phyloP scores from a whole-genome alignment of 495 filamentous ascomycete genomes.

The Aspergillus biplanus region DNA sequence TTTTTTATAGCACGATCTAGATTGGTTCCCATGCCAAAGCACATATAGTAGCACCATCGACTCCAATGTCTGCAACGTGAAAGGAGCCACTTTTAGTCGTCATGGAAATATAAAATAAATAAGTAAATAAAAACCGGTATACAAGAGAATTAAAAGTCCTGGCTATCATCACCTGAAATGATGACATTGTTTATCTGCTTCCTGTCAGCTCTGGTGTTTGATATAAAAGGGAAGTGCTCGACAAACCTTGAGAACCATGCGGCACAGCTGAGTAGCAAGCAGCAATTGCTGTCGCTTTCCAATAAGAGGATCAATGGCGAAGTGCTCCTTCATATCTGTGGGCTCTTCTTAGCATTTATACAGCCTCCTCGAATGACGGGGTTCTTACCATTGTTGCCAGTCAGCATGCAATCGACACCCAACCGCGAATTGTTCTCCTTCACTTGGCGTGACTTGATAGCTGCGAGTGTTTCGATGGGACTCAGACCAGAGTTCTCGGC shows the following conservation, averaged over 20 bases:
- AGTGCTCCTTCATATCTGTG: conserved; percentile 90
- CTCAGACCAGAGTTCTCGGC: conserved; percentile 96
- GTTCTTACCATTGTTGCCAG: conserved; percentile 77
- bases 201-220: conserved; percentile 25
- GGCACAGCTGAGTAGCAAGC: conserved; percentile 94
- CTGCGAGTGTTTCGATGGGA: conserved; percentile 92
- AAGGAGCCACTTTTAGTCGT: conserved; percentile 27
- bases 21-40: conserved; percentile 19
- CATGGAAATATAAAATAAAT: conserved; percentile 15
- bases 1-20: conserved; percentile 20
- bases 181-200: conserved; percentile 87
- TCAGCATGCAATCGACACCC: conserved; percentile 97
- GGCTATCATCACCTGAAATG: conserved; percentile 86
- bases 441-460: conserved; percentile 93
- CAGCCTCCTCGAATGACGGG: neutral
- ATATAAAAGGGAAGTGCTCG: neutral
- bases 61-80: conserved; percentile 14
- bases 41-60: conserved; percentile 13
- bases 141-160: conserved; percentile 75
- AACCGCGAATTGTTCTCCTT: conserved; percentile 83
- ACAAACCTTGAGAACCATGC: conserved; percentile 97
- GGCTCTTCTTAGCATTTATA: conserved; percentile 15
- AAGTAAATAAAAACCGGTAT: conserved; percentile 23
- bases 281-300: conserved; percentile 96
- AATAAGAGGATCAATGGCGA: conserved; percentile 97